Evolutionary conservation across 2,329 filamentous ascomycete genomes (phyloP), one percentile per base, ranked within the genome.

Genomic region (Chalara sp.): DNA sequence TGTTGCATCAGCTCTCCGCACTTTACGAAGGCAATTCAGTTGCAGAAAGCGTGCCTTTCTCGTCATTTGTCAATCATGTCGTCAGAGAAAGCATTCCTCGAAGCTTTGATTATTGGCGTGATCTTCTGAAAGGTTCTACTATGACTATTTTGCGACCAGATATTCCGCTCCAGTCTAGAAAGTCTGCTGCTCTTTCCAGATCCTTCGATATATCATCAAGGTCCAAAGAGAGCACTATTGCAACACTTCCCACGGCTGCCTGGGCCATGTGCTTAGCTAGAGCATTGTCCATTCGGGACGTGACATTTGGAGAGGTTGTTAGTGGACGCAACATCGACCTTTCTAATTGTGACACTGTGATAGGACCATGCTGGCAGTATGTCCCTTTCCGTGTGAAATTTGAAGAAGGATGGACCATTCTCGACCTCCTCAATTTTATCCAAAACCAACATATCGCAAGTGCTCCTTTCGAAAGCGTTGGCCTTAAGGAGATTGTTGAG

Each of bases 311-410:
- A 30, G 65, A 66, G 51, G 69, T 75, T 1, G 69, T 68, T 1
- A 68, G 65, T 0, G 73, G 73, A 2, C 68, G 73, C 8, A 71
- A 68, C 49, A 61, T 72, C 13, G 67, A 65, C 31, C 59, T 70
- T 0, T 49, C 60, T 5, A 61, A 62, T 44, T 63, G 67, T 1
- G 70, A 73, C 33, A 61, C 64, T 33, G 65, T 74, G 32, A 62
- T 70, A 12, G 73, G 73, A 0, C 72, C 73, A 0, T 74, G 70
- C 52, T 73, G 70, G 62, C 68, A 73, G 53, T 69, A 72, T 48
- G 68, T 69, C 2, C 73, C 73, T 1, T 63, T 74, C 48, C 67
- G 73, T 21, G 66, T 75, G 2, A 50, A 55, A 0, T 69, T 75
- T 52, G 49, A 65, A 5, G 6, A 55, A 0, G 13, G 54, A 0